Conservation (phyloP, 371 early-diverging fungal genomes). For the Mucor sp. region DNA sequence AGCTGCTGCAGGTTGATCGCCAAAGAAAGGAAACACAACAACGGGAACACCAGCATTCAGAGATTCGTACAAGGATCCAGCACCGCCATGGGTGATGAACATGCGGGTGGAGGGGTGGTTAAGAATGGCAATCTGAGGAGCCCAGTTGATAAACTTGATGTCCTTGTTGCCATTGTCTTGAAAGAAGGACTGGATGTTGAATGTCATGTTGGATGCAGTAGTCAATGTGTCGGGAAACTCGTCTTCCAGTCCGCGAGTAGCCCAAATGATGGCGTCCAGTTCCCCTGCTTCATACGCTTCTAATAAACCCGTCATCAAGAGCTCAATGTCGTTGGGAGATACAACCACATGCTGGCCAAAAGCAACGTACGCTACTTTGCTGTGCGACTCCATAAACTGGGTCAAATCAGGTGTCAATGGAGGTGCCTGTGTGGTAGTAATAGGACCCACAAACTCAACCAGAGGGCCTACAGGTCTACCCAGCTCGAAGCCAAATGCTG, state of each 20-base stretch:
- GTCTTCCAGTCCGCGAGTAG: slow-evolving; percentile 3
- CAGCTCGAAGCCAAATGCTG: slow-evolving; percentile 24
- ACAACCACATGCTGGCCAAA: slow-evolving; percentile 32
- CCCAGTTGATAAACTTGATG: slow-evolving; percentile 25
- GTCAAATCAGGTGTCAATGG: slow-evolving; percentile 9
- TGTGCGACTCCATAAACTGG: slow-evolving; percentile 1
- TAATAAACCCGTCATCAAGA: slow-evolving; percentile 25
- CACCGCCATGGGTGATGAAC: slow-evolving; percentile 48
- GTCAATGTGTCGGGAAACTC: slow-evolving; percentile 13
- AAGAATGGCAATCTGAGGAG: slow-evolving; percentile 42
- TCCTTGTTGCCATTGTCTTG: neutral
- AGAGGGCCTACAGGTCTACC: slow-evolving; percentile 38
- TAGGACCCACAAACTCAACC: slow-evolving; percentile 39
- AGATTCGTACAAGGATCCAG: slow-evolving; percentile 32
- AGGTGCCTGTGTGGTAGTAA: slow-evolving; percentile 23
- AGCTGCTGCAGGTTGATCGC: slow-evolving; percentile 35
- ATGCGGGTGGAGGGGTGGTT: slow-evolving; percentile 30
- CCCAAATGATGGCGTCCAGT: slow-evolving; percentile 38
- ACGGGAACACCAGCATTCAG: slow-evolving; percentile 30
- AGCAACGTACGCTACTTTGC: slow-evolving; percentile 32
- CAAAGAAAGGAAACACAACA: slow-evolving; percentile 38
- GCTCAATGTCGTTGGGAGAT: neutral
- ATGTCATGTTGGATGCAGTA: neutral
- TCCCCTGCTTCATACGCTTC: slow-evolving; percentile 13
- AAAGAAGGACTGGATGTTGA: neutral